Conservation (phyloP, 495 filamentous ascomycete genomes). For the Podospora appendiculata region DNA sequence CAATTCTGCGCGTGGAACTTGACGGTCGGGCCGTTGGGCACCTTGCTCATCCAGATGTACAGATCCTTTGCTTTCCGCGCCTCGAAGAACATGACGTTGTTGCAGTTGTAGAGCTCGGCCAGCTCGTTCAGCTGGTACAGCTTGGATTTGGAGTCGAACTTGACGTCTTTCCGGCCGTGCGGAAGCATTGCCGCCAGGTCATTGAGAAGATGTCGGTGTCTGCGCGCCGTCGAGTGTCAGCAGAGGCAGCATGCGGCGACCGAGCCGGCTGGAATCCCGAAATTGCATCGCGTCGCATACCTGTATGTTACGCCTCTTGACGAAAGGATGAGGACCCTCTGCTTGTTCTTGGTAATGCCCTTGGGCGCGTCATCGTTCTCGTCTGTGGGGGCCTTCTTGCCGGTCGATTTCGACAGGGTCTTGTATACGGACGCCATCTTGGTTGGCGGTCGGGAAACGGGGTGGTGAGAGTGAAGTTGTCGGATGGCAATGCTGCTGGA, state of each 20-base stretch:
- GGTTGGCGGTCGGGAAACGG: background rate
- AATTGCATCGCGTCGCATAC: slow-evolving; percentile 26
- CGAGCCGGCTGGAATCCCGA: no score
- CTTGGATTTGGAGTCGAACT: slow-evolving; percentile 93
- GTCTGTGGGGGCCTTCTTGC: slow-evolving; percentile 24
- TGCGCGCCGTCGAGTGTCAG: slow-evolving; percentile 22
- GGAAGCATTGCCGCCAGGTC: slow-evolving; percentile 86
- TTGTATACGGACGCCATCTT: slow-evolving; percentile 95
- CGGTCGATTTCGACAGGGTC: slow-evolving; percentile 65
- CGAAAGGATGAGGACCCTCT: slow-evolving; percentile 81
- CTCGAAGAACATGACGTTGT: slow-evolving; percentile 96
- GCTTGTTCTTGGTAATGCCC: slow-evolving; percentile 50
- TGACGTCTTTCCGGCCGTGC: slow-evolving; percentile 87
- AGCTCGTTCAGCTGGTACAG: slow-evolving; percentile 91
- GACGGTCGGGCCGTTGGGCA: slow-evolving; percentile 90
- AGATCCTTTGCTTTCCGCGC: slow-evolving; percentile 90
- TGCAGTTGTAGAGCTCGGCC: slow-evolving; percentile 97
- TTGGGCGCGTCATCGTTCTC: slow-evolving; percentile 29
- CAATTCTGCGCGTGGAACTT: slow-evolving; percentile 74
- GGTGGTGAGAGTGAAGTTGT: background rate
- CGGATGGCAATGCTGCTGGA: background rate
- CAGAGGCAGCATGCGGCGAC: background rate
- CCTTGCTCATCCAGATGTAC: slow-evolving; percentile 88
- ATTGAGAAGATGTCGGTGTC: slow-evolving; percentile 86
- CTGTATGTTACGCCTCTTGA: slow-evolving; percentile 86